Evolutionary conservation across 495 filamentous ascomycete genomes (phyloP), one percentile per base, ranked within the genome.

Genomic region (Talaromyces ruber): DNA sequence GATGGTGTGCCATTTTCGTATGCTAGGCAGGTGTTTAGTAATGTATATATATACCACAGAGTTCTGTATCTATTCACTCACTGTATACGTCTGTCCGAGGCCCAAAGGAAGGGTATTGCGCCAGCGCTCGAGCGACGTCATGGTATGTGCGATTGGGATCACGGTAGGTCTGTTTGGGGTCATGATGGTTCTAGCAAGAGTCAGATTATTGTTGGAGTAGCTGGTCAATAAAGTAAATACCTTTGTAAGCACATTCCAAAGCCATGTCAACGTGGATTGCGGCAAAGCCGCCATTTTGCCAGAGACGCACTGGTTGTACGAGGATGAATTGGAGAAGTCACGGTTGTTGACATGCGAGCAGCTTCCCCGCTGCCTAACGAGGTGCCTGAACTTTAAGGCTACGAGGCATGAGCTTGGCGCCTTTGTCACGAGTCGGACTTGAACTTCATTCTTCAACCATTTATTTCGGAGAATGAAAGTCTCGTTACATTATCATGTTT

Each of bases 41-140:
- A 11, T n/a, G 58, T 25, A 34, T 14, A 37, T n/a, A 47, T 14
- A 55, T 32, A n/a, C 28, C 47, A 1, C 16, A 28, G 51, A 28
- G 3, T 12, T 39, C 34, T 4, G 14, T 7, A 28, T 54, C 22
- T 29, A 28, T 26, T 21, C 60, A 72, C 85, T 67, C 82, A 97
- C 93, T 98, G 75, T 98, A 96, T 57, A 98, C 94, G 70, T 97
- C 91, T 43, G 95, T 98, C 64, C 90, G 84, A n/a, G 93, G 91
- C 2, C 87, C 87, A 28, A 98, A 82, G 7, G 90, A 89, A 11
- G 92, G 88, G 68, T 93, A 91, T 62, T 91, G 83, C 8, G 89
- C 84, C 25, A 98, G 84, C 29, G 85, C 84, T 70, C 88, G 87
- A 65, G 88, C 92, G 65, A 96, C 87, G 72, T 98, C 93, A 70